Evolutionary conservation across 2,329 filamentous ascomycete species (phyloP).

Genomic region (Fusarium concolor): DNA sequence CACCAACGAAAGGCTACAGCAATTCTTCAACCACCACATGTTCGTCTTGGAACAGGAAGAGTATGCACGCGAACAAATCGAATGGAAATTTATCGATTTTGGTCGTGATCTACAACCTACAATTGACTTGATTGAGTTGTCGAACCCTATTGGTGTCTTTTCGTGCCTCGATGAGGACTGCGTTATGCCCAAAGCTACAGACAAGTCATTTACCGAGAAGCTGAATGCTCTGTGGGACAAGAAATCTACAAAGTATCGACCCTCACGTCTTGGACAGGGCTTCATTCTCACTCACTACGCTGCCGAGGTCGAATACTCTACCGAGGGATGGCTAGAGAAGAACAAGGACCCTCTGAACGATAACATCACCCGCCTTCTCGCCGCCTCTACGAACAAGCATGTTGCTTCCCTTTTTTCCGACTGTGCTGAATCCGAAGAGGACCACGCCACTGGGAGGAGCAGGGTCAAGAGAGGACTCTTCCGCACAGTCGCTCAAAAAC

Average conservation of each 20-base stretch:
- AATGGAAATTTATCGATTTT: constrained; percentile 99
- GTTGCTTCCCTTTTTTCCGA: constrained; percentile 87
- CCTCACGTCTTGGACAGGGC: constrained; percentile 87
- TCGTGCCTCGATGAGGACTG: constrained; percentile 97
- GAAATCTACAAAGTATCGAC: constrained; percentile 92
- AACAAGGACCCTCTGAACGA: constrained; percentile 99
- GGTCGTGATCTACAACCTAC: constrained; percentile 96
- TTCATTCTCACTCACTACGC: constrained; percentile 98
- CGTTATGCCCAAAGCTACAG: constrained; percentile 98
- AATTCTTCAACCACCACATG: constrained; percentile 99
- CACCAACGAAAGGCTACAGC: constrained; percentile 98
- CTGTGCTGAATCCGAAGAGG: constrained; percentile 85
- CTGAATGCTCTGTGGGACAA: constrained; percentile 97
- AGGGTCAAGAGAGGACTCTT: constrained; percentile 98
- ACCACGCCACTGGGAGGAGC: constrained; percentile 73
- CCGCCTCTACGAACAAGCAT: constrained; percentile 83
- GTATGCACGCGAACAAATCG: constrained; percentile 96
- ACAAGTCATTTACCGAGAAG: constrained; percentile 97
- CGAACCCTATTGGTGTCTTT: constrained; percentile 98
- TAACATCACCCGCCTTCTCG: constrained; percentile 90
- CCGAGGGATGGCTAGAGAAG: constrained; percentile 95
- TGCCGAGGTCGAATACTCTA: constrained; percentile 96
- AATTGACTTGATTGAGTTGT: constrained; percentile 94
- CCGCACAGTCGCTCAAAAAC: constrained; percentile 93
- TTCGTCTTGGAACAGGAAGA: constrained; percentile 99